A percentile compares a stretch with the other conserved stretches of the same genome.
These are phyloP conservation scores for Astrocystis sublimbata DNA, from an alignment of 495 filamentous ascomycete genomes.

Conservation along the genomic window DNA sequence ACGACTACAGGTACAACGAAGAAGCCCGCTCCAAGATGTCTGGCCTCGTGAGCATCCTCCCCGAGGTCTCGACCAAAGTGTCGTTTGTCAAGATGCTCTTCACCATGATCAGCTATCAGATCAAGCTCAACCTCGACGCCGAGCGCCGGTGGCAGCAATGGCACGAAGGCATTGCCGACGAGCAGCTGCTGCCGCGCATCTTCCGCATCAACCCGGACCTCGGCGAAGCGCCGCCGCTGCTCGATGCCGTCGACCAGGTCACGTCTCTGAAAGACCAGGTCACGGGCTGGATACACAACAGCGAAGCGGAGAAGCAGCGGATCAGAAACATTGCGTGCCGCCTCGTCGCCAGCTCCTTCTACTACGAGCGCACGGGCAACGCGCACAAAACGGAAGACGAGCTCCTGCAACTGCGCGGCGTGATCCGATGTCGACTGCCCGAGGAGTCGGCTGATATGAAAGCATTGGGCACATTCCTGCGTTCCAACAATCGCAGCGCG, in stretches of 20 bases:
- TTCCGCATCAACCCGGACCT: conserved; percentile 32
- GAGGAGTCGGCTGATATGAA: neutral
- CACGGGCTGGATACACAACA: neutral
- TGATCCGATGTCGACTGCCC: neutral
- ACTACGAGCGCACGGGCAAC: neutral
- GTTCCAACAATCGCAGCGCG: neutral
- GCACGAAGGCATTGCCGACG: too few species aligned
- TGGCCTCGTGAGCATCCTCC: neutral
- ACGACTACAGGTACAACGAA: neutral
- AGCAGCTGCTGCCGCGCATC: conserved; percentile 21
- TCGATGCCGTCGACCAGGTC: conserved; percentile 31
- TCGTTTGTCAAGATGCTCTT: neutral
- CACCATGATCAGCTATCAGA: conserved; percentile 1
- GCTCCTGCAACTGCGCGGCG: neutral
- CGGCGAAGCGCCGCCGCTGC: conserved; percentile 21
- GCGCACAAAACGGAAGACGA: neutral
- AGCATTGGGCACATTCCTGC: neutral
- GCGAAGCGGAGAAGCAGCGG: neutral
- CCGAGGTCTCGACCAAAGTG: neutral
- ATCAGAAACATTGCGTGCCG: neutral
- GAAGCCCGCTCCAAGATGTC: neutral
- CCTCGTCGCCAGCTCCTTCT: conserved; percentile 1
- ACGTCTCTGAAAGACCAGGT: neutral
- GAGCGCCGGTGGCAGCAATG: neutral
- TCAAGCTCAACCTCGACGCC: neutral